phyloP scores from a whole-genome alignment of 2,329 filamentous ascomycete genomes.

The Huntiella moniliformis region DNA sequence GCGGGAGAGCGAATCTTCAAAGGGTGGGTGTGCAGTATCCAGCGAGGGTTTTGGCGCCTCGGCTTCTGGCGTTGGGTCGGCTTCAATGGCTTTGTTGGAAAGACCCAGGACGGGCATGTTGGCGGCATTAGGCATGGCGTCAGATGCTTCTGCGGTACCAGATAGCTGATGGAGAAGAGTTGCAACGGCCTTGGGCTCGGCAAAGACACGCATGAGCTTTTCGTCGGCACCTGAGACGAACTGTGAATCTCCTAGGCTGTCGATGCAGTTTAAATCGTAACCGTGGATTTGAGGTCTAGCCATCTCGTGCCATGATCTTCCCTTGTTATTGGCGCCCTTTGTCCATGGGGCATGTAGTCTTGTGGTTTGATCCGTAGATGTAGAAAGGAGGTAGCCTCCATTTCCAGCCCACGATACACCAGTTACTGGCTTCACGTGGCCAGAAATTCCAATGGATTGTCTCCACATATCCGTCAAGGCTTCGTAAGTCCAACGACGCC shows the following conservation, averaged over 20 bases:
- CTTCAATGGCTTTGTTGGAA: slow-evolving; percentile 78
- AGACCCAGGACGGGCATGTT: slow-evolving; percentile 89
- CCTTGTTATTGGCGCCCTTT: slow-evolving; percentile 16
- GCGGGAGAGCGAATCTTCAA: slow-evolving; percentile 75
- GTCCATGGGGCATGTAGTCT: slow-evolving; percentile 70
- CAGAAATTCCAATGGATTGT: slow-evolving; percentile 59
- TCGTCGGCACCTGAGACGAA: slow-evolving; percentile 95
- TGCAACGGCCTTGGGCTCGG: slow-evolving; percentile 69
- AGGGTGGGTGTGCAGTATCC: slow-evolving; percentile 53
- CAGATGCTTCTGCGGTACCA: slow-evolving; percentile 22
- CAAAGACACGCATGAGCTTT: slow-evolving; percentile 92
- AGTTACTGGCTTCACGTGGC: slow-evolving; percentile 66
- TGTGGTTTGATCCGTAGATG: slow-evolving; percentile 82
- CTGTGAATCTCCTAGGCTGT: slow-evolving; percentile 48
- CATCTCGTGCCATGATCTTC: slow-evolving; percentile 77
- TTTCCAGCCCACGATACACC: slow-evolving; percentile 68
- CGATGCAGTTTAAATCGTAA: slow-evolving; percentile 91
- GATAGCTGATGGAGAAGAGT: slow-evolving; percentile 51
- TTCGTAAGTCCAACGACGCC: slow-evolving; percentile 66
- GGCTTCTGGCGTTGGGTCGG: slow-evolving; percentile 24
- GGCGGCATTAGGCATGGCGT: slow-evolving; percentile 60
- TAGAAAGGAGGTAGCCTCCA: slow-evolving; percentile 73
- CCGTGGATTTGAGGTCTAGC: slow-evolving; percentile 91
- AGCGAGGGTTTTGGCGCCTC: slow-evolving; percentile 41
- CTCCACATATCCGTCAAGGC: slow-evolving; percentile 47